phyloP scores from a whole-genome alignment of 176 grass and related monocot genomes.

The Metroxylon sagu region DNA sequence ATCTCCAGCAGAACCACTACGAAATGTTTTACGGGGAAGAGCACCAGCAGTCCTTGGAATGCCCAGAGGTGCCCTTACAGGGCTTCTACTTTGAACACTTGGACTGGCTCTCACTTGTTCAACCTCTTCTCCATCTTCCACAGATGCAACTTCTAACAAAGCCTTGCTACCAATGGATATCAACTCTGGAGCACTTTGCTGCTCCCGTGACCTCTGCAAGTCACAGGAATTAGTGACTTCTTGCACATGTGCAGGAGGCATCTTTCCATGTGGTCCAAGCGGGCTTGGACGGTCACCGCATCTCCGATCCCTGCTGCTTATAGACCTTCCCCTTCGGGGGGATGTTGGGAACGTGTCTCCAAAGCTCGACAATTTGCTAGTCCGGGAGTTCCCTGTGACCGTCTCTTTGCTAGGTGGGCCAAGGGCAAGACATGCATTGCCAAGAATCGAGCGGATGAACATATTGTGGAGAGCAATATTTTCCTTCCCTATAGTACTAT shows the following conservation, averaged over 20 bases:
- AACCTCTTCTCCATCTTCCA: conserved; percentile 74
- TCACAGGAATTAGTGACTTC: conserved; percentile 21
- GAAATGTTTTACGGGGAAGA: no score
- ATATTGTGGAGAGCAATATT: conserved; percentile 67
- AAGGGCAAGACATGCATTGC: conserved; percentile 42
- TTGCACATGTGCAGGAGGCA: conserved; percentile 33
- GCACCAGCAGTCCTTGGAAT: conserved; percentile 26
- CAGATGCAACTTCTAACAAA: conserved; percentile 42
- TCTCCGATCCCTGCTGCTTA: conserved; percentile 22
- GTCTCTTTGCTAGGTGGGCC: conserved; percentile 39
- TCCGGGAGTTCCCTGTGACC: conserved; percentile 50
- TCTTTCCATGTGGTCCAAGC: conserved; percentile 32
- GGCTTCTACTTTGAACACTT: conserved; percentile 57
- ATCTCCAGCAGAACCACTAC: no score
- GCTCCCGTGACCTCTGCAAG: conserved; percentile 16
- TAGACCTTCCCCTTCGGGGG: conserved; percentile 12
- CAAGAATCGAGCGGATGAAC: conserved; percentile 47
- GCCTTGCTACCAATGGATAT: conserved; percentile 37
- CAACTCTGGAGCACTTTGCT: conserved; percentile 25
- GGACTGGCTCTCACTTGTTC: conserved; percentile 50
- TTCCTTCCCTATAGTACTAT: conserved; percentile 56
- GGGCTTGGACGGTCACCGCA: conserved; percentile 42
- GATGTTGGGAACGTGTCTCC: conserved; percentile 8
- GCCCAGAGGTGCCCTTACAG: conserved; percentile 49
- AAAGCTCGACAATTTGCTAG: conserved; percentile 28